These are phyloP conservation scores for Umbelopsis sp. DNA, from an alignment of 192 early-diverging fungal species.

Conservation along the genomic window DNA sequence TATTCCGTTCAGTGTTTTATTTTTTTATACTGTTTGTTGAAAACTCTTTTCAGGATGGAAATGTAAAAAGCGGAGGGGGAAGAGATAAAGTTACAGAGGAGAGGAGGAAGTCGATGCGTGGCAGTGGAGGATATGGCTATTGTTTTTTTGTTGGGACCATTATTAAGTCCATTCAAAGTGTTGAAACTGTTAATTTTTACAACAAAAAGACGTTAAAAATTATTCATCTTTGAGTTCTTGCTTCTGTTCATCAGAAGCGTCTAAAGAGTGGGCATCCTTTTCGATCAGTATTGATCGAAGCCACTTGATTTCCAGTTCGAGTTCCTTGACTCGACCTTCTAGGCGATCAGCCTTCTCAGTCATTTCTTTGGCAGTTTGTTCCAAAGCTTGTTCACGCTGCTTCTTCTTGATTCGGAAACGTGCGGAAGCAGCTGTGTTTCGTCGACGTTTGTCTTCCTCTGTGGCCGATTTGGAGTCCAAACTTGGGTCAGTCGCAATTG, in stretches of 20 bases:
- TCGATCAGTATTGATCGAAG: slow-evolving; percentile 84
- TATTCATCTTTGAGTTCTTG: slow-evolving; percentile 8
- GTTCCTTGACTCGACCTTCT: slow-evolving; percentile 77
- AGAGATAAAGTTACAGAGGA: slow-evolving; percentile 17
- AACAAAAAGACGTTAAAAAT: not conserved
- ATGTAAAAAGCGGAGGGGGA: not conserved
- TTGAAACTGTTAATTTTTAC: no score
- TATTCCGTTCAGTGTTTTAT: not conserved
- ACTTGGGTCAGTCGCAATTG: slow-evolving; percentile 26
- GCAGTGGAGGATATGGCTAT: not conserved
- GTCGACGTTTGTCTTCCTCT: slow-evolving; percentile 87
- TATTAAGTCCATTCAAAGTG: no score
- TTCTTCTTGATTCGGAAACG: slow-evolving; percentile 97
- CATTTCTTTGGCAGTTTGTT: slow-evolving; percentile 81
- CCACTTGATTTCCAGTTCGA: slow-evolving; percentile 93
- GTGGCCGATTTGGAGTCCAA: slow-evolving; percentile 41
- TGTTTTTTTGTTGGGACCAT: no score
- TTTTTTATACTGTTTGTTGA: not conserved
- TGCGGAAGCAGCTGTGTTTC: slow-evolving; percentile 95
- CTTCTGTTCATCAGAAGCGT: slow-evolving; percentile 3
- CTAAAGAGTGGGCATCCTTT: slow-evolving; percentile 52
- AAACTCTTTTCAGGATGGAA: not conserved
- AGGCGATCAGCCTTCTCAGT: slow-evolving; percentile 67
- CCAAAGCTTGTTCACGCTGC: slow-evolving; percentile 84
- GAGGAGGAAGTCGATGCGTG: not conserved